Percentiles rank a stretch among this genome's conserved stretches.
Conservation (phyloP, 805 yeast genomes). For the Cyberlindnera galapagoensis region DNA sequence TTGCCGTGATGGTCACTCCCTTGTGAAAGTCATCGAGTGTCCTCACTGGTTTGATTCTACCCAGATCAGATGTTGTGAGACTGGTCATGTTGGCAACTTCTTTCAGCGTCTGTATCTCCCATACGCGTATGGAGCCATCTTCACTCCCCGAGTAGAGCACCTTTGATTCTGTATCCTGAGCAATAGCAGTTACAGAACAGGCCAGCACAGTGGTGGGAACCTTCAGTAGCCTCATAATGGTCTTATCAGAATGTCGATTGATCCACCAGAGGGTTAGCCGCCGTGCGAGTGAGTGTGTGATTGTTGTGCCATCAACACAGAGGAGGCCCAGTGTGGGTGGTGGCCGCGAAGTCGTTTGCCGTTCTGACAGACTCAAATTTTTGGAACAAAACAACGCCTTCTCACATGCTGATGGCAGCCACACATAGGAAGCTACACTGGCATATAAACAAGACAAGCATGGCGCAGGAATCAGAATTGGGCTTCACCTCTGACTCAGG, state of each 20-base stretch:
- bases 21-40: constrained; percentile 4
- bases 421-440: neutral
- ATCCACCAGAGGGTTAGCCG: neutral
- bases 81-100: constrained; percentile 8
- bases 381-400: too few relatives aligned
- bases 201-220: constrained; percentile 10
- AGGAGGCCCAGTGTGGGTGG: too few relatives aligned
- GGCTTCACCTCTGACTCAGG: constrained; percentile 34
- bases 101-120: constrained; percentile 14
- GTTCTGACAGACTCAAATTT: too few relatives aligned
- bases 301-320: too few relatives aligned
- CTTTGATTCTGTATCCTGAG: constrained; percentile 1
- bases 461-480: too few relatives aligned
- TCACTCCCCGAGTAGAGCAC: constrained; percentile 9
- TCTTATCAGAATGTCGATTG: neutral
- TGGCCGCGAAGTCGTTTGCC: constrained; percentile 11
- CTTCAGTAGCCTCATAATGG: constrained; percentile 13
- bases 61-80: constrained; percentile 6
- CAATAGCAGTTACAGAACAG: constrained; percentile 7
- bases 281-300: too few relatives aligned
- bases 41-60: constrained; percentile 2
- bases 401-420: too few relatives aligned
- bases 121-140: constrained; percentile 12
- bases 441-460: constrained; percentile 1
- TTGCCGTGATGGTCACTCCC: constrained; percentile 5